A percentile compares a stretch with the other conserved stretches of the same genome.
Conservation (phyloP, 345 rosid species). For the Lumnitzera littorea region DNA sequence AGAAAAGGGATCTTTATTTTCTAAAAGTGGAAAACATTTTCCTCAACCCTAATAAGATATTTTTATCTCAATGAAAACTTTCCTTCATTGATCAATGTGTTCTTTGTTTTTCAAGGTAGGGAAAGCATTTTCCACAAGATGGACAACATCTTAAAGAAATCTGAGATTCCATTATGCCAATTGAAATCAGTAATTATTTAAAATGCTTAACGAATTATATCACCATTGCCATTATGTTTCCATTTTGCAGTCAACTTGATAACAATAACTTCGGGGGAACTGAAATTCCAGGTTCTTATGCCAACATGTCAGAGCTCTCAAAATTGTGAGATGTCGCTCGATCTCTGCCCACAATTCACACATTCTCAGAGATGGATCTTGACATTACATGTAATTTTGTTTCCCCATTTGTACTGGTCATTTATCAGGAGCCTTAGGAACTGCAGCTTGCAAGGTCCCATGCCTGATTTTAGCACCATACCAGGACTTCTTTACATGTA, state of each 20-base stretch:
- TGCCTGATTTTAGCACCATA: constrained; percentile 76
- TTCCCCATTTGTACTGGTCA: constrained; percentile 10
- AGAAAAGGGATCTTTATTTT: no score
- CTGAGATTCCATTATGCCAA: neutral
- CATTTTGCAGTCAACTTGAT: constrained; percentile 75
- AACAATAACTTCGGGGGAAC: constrained; percentile 83
- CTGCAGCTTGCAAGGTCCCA: constrained; percentile 75
- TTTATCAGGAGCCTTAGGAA: constrained; percentile 76
- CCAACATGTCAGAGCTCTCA: constrained; percentile 63
- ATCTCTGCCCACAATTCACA: neutral
- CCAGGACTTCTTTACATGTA: constrained; percentile 76
- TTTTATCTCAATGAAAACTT: no score
- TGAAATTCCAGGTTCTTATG: constrained; percentile 60
- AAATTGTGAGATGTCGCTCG: constrained; percentile 55
- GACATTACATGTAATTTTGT: neutral
- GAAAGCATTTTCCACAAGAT: no score
- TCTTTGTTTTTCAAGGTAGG: no score
- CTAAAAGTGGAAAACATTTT: no score
- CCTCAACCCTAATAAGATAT: no score
- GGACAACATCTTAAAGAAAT: no score
- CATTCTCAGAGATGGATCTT: neutral
- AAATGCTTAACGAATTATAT: neutral
- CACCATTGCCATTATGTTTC: neutral
- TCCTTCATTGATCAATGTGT: no score
- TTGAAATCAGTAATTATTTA: neutral